Percentiles rank a stretch among this genome's conserved stretches.
Conservation (phyloP, 257 asterid species). For the Salvia splendens region DNA sequence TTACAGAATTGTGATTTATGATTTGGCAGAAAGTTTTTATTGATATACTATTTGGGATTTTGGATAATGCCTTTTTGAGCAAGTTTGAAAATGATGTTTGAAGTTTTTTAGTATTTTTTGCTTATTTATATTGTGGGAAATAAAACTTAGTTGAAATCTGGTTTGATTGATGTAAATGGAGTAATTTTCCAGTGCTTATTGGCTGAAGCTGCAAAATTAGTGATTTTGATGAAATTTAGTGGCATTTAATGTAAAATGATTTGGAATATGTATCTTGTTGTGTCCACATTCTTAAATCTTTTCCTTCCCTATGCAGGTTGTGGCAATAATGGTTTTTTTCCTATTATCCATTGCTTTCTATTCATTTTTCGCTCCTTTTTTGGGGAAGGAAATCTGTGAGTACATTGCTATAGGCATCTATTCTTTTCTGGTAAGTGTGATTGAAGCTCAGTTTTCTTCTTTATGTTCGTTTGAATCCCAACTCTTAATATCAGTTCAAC, state of each 20-base stretch:
- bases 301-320: constrained; percentile 60
- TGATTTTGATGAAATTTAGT: background rate
- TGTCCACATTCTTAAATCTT: constrained; percentile 21
- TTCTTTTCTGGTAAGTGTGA: constrained; percentile 76
- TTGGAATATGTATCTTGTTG: background rate
- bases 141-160: constrained; percentile 23
- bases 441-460: constrained; percentile 27
- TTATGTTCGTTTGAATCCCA: constrained; percentile 5
- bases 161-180: constrained; percentile 19
- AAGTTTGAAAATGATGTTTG: constrained; percentile 13
- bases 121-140: constrained; percentile 17
- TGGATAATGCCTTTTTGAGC: constrained; percentile 7
- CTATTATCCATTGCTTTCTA: constrained; percentile 90
- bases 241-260: background rate
- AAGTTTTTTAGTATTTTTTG: background rate
- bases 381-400: constrained; percentile 84
- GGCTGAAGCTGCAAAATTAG: background rate
- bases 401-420: constrained; percentile 80
- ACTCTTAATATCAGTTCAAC: constrained; percentile 26
- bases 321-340: constrained; percentile 94
- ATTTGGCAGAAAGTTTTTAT: too few relatives aligned
- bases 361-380: constrained; percentile 96
- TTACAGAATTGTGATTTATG: background rate
- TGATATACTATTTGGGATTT: background rate
- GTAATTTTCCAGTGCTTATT: background rate